Evolutionary conservation across 164 flowering plant species (phyloP).

Genomic region (Kalanchoe fedtschenkoi): DNA sequence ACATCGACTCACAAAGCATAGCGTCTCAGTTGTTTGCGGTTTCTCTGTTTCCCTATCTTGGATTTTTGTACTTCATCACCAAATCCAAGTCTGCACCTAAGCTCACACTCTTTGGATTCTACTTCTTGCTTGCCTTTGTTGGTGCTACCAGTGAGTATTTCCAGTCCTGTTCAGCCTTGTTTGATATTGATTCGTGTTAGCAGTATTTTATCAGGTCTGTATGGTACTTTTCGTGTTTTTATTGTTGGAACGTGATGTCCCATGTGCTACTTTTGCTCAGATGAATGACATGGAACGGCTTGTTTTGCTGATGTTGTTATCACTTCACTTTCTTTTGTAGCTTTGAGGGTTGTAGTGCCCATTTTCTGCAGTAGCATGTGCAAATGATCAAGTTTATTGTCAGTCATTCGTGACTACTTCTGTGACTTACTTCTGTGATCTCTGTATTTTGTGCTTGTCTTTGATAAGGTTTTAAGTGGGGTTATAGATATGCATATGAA

Average conservation of each 20-base stretch:
- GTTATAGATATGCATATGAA: no score
- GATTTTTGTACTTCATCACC: constrained; percentile 88
- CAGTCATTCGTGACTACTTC: no score
- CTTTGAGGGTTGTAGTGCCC: background rate
- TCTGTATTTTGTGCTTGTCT: no score
- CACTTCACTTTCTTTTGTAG: background rate
- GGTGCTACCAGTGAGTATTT: constrained; percentile 84
- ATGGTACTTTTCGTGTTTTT: background rate
- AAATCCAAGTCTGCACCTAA: constrained; percentile 80
- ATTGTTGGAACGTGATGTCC: background rate
- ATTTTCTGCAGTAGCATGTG: no score
- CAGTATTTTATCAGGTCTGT: background rate
- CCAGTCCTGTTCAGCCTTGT: background rate
- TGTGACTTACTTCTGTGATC: no score
- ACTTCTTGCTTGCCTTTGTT: constrained; percentile 89
- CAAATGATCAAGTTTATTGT: no score
- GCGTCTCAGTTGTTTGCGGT: constrained; percentile 84
- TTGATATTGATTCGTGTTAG: background rate
- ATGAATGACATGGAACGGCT: background rate
- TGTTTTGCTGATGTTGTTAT: background rate
- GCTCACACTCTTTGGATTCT: constrained; percentile 94
- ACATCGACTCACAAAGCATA: constrained; percentile 74
- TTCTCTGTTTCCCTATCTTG: constrained; percentile 80
- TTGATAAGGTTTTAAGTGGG: no score
- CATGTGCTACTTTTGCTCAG: background rate